Percentiles rank a stretch among this genome's conserved stretches.
These are phyloP conservation scores for Cucurbita ficifolia DNA, from an alignment of 306 rosid species.

Conservation along the genomic window DNA sequence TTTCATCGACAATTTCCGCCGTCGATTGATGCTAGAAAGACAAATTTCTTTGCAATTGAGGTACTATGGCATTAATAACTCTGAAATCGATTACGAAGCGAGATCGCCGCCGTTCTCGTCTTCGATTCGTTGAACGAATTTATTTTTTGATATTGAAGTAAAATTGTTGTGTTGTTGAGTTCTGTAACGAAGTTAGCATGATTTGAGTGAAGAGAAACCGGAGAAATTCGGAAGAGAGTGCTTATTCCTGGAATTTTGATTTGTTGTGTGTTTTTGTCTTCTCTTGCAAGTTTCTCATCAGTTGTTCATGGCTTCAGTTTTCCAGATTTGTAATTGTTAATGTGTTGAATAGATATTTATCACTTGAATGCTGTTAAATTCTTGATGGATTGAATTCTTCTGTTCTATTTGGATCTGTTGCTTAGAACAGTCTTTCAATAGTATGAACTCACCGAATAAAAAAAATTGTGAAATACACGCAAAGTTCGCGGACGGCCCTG, in stretches of 20 bases:
- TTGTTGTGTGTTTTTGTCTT: not conserved
- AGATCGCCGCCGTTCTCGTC: not conserved
- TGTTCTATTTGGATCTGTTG: too few species aligned
- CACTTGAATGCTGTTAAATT: not conserved
- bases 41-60: conserved; percentile 35
- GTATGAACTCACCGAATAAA: too few species aligned
- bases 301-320: not conserved
- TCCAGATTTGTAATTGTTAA: not conserved
- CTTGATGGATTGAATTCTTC: not conserved
- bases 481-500: too few species aligned
- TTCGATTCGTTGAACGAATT: not conserved
- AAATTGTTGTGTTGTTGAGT: not conserved
- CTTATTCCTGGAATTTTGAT: not conserved
- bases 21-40: conserved; percentile 31
- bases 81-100: not conserved
- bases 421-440: too few species aligned
- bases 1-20: conserved; percentile 44
- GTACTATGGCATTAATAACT: conserved; percentile 5
- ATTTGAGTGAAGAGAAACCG: not conserved
- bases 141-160: not conserved
- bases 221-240: too few species aligned
- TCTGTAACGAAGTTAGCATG: not conserved
- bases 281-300: not conserved
- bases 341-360: not conserved
- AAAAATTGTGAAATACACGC: too few species aligned